phyloP scores from a whole-genome alignment of 495 filamentous ascomycete species.

The Cercophora scortea region DNA sequence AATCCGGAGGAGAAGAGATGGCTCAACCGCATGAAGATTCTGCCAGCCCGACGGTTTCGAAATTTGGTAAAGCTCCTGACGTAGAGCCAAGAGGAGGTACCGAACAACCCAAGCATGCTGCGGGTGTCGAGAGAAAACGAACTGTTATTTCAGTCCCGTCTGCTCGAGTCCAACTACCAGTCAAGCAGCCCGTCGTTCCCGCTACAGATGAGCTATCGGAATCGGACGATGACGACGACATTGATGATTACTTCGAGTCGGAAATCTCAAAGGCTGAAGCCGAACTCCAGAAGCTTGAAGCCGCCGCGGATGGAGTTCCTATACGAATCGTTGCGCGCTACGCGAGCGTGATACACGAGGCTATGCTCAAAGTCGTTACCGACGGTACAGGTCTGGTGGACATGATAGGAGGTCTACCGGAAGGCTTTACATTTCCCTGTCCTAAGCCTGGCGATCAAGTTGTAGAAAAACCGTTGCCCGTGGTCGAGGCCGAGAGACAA shows the following conservation, averaged over 20 bases:
- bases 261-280: slow-evolving; percentile 35
- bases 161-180: slow-evolving; percentile 16
- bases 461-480: neutral
- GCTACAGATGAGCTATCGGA: slow-evolving; percentile 32
- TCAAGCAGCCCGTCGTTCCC: slow-evolving; percentile 16
- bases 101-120: neutral
- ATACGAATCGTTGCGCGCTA: slow-evolving; percentile 20
- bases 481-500: slow-evolving; percentile 3
- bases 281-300: slow-evolving; percentile 32
- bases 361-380: slow-evolving; percentile 25
- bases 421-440: slow-evolving; percentile 16
- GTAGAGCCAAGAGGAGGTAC: neutral
- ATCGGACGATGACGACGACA: slow-evolving; percentile 45
- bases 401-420: slow-evolving; percentile 26
- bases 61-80: neutral
- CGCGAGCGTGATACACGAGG: slow-evolving; percentile 23
- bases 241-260: slow-evolving; percentile 41
- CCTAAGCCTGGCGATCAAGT: slow-evolving; percentile 3
- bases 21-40: slow-evolving; percentile 2
- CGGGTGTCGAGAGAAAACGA: slow-evolving; percentile 3
- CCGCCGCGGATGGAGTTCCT: slow-evolving; percentile 14
- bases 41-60: neutral
- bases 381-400: slow-evolving; percentile 21
- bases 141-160: slow-evolving; percentile 8
- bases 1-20: neutral